Percentiles rank a stretch among this genome's conserved stretches.
Conservation (phyloP, 1,284 basidiomycete genomes). For the Microbotryomycetes sp. region DNA sequence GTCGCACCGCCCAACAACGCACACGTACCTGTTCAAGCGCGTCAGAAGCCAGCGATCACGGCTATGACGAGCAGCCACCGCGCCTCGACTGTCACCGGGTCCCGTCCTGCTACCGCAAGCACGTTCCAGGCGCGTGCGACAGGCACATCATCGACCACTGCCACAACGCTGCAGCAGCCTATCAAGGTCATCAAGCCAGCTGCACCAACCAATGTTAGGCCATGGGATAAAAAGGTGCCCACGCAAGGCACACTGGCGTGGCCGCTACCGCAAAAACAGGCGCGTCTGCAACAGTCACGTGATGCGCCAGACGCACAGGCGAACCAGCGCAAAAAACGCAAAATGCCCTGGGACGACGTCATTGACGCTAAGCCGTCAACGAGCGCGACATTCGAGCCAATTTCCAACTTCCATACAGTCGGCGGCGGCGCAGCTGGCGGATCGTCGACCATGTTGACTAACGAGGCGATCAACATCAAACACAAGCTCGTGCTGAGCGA, state of each 20-base stretch:
- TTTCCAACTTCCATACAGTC: constrained; percentile 18
- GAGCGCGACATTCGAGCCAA: neutral
- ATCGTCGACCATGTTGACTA: constrained; percentile 5
- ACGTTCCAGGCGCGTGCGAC: too few relatives aligned
- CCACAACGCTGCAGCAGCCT: too few relatives aligned
- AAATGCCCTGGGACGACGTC: constrained; percentile 24
- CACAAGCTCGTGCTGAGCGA: constrained; percentile 55
- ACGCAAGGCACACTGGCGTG: neutral
- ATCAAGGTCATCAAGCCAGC: too few relatives aligned
- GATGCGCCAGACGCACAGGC: neutral
- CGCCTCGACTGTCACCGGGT: too few relatives aligned
- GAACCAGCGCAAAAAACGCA: constrained; percentile 7
- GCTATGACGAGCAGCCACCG: too few relatives aligned
- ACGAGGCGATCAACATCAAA: constrained; percentile 37
- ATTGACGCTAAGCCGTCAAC: neutral
- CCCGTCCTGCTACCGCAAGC: too few relatives aligned
- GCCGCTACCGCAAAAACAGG: neutral
- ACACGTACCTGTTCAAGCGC: too few relatives aligned
- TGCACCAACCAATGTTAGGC: too few relatives aligned
- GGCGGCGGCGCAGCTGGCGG: neutral
- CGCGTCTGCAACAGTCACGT: neutral
- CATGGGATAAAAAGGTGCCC: too few relatives aligned
- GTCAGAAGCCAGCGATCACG: too few relatives aligned
- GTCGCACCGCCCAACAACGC: too few relatives aligned
- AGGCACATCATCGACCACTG: too few relatives aligned